Percentiles rank a stretch among this genome's conserved stretches.
Evolutionary conservation across 1,139 yeast species (phyloP).

Genomic region (Wickerhamomyces sp.): DNA sequence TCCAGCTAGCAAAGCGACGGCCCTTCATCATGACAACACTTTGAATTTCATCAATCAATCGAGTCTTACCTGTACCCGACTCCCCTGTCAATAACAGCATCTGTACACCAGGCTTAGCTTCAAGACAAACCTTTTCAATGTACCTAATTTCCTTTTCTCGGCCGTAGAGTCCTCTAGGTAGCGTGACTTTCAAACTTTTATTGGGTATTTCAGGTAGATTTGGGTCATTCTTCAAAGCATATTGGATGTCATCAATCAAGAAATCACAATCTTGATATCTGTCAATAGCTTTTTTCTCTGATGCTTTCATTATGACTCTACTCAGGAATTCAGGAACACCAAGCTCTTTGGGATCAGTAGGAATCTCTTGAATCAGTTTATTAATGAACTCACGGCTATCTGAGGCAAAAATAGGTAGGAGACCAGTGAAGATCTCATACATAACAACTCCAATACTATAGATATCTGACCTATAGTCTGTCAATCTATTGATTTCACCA

Average conservation of each 20-base stretch:
- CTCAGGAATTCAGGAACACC: conserved; percentile 26
- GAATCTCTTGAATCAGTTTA: conserved; percentile 40
- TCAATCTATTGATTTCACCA: conserved; percentile 37
- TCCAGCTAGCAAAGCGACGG: conserved; percentile 41
- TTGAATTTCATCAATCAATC: conserved; percentile 40
- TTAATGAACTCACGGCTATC: conserved; percentile 39
- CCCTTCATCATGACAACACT: conserved; percentile 34
- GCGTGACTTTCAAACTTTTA: conserved; percentile 25
- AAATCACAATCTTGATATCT: conserved; percentile 38
- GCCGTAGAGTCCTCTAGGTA: conserved; percentile 36
- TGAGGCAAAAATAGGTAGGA: conserved; percentile 40
- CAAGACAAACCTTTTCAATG: conserved; percentile 28
- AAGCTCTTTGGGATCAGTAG: conserved; percentile 23
- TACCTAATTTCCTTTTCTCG: conserved; percentile 30
- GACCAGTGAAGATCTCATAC: conserved; percentile 45
- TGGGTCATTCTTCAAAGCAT: conserved; percentile 15
- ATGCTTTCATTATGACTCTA: conserved; percentile 38
- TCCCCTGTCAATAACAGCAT: conserved; percentile 39
- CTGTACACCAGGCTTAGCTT: conserved; percentile 27
- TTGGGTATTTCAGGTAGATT: conserved; percentile 3
- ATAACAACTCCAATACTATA: conserved; percentile 48
- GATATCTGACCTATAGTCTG: conserved; percentile 48
- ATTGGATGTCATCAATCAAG: conserved; percentile 37
- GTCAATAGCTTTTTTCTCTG: conserved; percentile 40
- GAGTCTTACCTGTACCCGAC: conserved; percentile 47